Evolutionary conservation across 768 basidiomycete genomes (phyloP).

Genomic region (Pholiota molesta): DNA sequence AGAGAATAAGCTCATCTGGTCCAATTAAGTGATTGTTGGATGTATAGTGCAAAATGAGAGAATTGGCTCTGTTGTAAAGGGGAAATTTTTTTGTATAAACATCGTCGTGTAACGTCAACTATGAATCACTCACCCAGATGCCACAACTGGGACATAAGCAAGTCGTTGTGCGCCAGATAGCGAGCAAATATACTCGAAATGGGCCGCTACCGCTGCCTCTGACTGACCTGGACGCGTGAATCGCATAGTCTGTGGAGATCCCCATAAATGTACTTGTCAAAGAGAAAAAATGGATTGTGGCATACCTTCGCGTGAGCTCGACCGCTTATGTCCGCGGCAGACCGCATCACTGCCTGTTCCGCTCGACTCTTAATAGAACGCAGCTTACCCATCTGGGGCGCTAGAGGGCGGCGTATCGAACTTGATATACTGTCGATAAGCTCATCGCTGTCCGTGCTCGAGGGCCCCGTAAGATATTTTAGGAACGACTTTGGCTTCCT

Average conservation of each 20-base stretch:
- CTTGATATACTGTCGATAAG: conserved; percentile 57
- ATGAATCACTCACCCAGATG: conserved; percentile 70
- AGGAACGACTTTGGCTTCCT: conserved; percentile 57
- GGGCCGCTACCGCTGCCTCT: conserved; percentile 58
- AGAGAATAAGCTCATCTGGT: conserved; percentile 78
- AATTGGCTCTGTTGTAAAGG: conserved; percentile 63
- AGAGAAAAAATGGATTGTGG: conserved; percentile 1
- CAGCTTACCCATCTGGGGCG: conserved; percentile 69
- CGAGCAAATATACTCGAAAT: conserved; percentile 89
- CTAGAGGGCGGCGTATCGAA: conserved; percentile 52
- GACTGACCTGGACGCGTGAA: conserved; percentile 52
- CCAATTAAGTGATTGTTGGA: conserved; percentile 81
- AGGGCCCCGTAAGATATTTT: conserved; percentile 46
- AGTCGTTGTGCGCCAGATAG: conserved; percentile 79
- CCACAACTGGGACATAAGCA: conserved; percentile 98
- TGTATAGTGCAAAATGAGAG: conserved; percentile 93
- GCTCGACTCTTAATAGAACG: conserved; percentile 78
- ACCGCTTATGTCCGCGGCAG: conserved; percentile 87
- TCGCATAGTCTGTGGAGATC: conserved; percentile 71
- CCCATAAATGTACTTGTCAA: neutral
- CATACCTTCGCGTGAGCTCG: conserved; percentile 82
- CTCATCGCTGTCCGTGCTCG: conserved; percentile 51
- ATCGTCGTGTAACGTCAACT: neutral
- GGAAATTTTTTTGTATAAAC: neutral
- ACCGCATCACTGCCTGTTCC: conserved; percentile 80